phyloP scores from a whole-genome alignment of 305 asterid species.

The Fraxinus velutina region DNA sequence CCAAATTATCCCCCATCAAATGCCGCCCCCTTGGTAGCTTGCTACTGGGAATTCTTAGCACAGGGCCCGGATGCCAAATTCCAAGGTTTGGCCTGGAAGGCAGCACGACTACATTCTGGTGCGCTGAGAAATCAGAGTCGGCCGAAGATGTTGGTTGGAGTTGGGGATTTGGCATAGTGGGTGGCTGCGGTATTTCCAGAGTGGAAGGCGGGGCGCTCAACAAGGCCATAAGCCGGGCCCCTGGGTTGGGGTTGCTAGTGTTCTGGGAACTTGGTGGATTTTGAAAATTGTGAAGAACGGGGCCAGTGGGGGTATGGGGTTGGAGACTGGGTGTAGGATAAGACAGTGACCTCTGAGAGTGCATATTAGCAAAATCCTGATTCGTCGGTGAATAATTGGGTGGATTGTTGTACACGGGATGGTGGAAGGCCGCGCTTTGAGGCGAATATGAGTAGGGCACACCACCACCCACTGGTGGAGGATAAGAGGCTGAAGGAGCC shows the following conservation, averaged over 20 bases:
- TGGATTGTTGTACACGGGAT: constrained; percentile 29
- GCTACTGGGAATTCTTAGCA: constrained; percentile 69
- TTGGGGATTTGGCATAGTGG: constrained; percentile 36
- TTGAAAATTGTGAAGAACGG: constrained; percentile 25
- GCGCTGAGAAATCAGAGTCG: constrained; percentile 49
- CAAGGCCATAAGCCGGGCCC: constrained; percentile 82
- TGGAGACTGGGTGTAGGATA: constrained; percentile 46
- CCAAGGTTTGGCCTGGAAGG: constrained; percentile 39
- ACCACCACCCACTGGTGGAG: constrained; percentile 55
- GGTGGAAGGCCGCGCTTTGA: constrained; percentile 38
- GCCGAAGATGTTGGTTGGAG: constrained; percentile 54
- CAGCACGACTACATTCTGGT: constrained; percentile 31
- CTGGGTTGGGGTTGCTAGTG: constrained; percentile 37
- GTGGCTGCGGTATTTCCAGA: constrained; percentile 38
- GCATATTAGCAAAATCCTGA: constrained; percentile 27
- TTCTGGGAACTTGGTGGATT: constrained; percentile 35
- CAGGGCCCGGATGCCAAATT: constrained; percentile 42
- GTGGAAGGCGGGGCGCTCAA: constrained; percentile 64
- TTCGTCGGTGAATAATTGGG: constrained; percentile 22
- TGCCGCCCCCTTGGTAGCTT: constrained; percentile 86
- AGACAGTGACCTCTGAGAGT: constrained; percentile 44
- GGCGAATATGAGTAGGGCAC: constrained; percentile 46
- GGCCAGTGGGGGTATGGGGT: constrained; percentile 24
- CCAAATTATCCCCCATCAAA: constrained; percentile 55
- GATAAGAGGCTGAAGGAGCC: constrained; percentile 64